Evolutionary conservation across 208 protist genomes (phyloP).

Genomic region (Wallacemonas sp.): DNA sequence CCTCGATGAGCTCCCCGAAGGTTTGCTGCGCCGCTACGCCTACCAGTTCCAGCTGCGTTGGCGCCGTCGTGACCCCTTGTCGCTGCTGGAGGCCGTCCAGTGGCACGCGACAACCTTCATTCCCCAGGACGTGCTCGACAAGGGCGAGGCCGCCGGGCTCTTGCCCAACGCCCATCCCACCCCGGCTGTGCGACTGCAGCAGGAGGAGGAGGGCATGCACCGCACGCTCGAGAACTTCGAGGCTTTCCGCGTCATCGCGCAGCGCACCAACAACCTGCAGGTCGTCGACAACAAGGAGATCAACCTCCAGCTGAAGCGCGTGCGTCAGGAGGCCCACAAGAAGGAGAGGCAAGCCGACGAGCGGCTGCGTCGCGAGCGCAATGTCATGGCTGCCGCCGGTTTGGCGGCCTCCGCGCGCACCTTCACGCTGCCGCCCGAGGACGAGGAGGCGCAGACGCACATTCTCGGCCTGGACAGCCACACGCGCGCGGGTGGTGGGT

Average conservation of each 20-base stretch:
- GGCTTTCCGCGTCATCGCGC: constrained; percentile 86
- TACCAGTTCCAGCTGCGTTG: constrained; percentile 83
- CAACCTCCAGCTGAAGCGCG: constrained; percentile 76
- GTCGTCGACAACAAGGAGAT: constrained; percentile 91
- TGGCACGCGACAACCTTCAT: constrained; percentile 85
- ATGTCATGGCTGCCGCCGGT: constrained; percentile 61
- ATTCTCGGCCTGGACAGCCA: constrained; percentile 45
- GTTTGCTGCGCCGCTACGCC: constrained; percentile 83
- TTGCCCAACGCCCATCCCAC: constrained; percentile 40
- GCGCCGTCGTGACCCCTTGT: constrained; percentile 66
- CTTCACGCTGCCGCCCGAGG: constrained; percentile 41
- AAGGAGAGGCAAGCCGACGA: constrained; percentile 59
- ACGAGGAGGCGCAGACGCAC: constrained; percentile 14
- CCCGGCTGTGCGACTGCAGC: constrained; percentile 64
- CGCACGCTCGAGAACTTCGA: constrained; percentile 87
- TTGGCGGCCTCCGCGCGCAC: constrained; percentile 71
- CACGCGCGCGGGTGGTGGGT: neutral
- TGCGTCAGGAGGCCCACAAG: constrained; percentile 51
- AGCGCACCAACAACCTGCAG: constrained; percentile 88
- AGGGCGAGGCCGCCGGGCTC: neutral
- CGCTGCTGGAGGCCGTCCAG: constrained; percentile 75
- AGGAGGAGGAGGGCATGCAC: constrained; percentile 78
- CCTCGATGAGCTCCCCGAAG: constrained; percentile 84
- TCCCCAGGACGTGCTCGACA: constrained; percentile 23
- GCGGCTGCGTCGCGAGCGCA: constrained; percentile 58